Evolutionary conservation across 768 basidiomycete genomes (phyloP).

Genomic region (Lepiota subincarnata): DNA sequence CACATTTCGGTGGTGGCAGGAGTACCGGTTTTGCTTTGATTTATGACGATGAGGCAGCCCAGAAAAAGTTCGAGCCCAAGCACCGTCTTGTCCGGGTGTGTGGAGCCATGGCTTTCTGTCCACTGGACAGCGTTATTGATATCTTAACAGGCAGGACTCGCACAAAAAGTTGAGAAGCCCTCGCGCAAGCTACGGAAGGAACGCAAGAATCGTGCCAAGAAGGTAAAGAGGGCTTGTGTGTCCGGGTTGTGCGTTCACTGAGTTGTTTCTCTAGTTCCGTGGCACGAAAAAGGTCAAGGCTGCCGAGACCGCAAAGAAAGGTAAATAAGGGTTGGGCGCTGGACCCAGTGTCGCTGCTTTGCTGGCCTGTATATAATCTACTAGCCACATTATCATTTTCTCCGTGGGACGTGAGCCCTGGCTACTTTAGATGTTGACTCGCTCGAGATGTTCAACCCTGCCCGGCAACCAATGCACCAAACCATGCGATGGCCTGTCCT

Average conservation of each 20-base stretch:
- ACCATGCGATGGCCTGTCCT: too few species aligned
- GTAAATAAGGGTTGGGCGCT: constrained; percentile 53
- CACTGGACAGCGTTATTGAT: constrained; percentile 5
- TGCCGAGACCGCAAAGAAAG: constrained; percentile 87
- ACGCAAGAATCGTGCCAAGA: constrained; percentile 99
- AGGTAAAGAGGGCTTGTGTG: constrained; percentile 44
- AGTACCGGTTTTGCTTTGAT: constrained; percentile 97
- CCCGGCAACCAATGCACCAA: too few species aligned
- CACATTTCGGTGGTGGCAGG: constrained; percentile 96
- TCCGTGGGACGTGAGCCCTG: too few species aligned
- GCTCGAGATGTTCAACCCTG: too few species aligned
- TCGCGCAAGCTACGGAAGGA: constrained; percentile 99
- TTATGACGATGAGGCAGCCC: constrained; percentile 92
- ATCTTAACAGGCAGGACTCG: constrained; percentile 55
- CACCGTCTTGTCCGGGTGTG: constrained; percentile 91
- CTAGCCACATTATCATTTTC: too few species aligned
- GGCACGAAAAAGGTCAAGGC: constrained; percentile 97
- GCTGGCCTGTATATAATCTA: constrained; percentile 13
- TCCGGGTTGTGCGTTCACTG: constrained; percentile 7
- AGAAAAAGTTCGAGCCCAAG: constrained; percentile 97
- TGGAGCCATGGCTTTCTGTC: constrained; percentile 17
- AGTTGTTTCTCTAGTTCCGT: constrained; percentile 58
- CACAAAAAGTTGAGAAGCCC: constrained; percentile 78
- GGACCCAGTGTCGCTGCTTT: constrained; percentile 9
- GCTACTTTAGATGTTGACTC: too few species aligned